These are phyloP conservation scores for Ascochyta rabiei DNA, from an alignment of 2,329 filamentous ascomycete genomes.

Conservation along the genomic window DNA sequence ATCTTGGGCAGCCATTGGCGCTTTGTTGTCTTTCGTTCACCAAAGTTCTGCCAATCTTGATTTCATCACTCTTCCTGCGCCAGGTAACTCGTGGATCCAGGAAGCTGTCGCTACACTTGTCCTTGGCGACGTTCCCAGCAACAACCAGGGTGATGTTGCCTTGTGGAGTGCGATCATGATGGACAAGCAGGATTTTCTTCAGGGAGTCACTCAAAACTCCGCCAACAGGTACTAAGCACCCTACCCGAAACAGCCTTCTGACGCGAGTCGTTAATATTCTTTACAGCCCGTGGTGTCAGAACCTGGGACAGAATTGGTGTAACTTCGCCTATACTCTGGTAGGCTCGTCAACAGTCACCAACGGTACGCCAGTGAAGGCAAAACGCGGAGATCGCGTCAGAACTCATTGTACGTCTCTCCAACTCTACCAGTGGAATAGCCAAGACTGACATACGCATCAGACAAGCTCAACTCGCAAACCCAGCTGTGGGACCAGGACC, in stretches of 20 bases:
- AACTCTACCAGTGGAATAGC: background rate
- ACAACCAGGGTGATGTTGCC: conserved; percentile 27
- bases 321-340: conserved; percentile 30
- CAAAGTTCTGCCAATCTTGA: conserved; percentile 26
- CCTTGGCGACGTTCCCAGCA: conserved; percentile 23
- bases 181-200: conserved; percentile 30
- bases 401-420: conserved; percentile 23
- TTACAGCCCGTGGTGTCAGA: conserved; percentile 20
- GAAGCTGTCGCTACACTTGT: conserved; percentile 31
- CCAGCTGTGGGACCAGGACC: conserved; percentile 31
- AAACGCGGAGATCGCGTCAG: conserved; percentile 22
- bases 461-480: conserved; percentile 29
- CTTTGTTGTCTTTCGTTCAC: conserved; percentile 17
- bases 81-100: conserved; percentile 19
- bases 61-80: conserved; percentile 24
- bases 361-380: conserved; percentile 23
- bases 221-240: conserved; percentile 16
- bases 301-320: conserved; percentile 29
- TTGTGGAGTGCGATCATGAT: conserved; percentile 36
- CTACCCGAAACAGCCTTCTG: background rate
- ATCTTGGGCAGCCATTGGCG: conserved; percentile 12
- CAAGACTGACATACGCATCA: conserved; percentile 3
- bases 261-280: background rate
- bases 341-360: conserved; percentile 7
- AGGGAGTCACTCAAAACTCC: conserved; percentile 32